Evolutionary conservation across 768 basidiomycete genomes (phyloP).

Genomic region (Termitomyces sp.): DNA sequence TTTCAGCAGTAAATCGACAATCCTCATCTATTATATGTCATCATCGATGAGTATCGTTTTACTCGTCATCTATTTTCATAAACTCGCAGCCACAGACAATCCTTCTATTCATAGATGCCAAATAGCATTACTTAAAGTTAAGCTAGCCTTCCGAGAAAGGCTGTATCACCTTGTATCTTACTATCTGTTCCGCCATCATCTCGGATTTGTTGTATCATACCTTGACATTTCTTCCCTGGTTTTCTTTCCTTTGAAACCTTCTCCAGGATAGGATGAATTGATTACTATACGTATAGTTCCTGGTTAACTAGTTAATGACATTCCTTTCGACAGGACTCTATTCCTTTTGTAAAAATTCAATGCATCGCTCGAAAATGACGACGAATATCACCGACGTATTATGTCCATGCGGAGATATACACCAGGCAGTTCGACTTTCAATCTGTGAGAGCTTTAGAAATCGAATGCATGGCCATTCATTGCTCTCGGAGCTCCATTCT

Average conservation of each 20-base stretch:
- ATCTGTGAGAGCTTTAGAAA: slow-evolving; percentile 1
- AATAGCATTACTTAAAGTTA: neutral
- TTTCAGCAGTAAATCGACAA: slow-evolving; percentile 1
- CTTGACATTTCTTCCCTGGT: neutral
- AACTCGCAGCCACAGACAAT: neutral
- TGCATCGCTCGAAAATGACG: neutral
- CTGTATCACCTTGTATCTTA: slow-evolving; percentile 5
- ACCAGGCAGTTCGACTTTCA: no score
- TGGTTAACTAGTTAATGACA: neutral
- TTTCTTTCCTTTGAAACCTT: neutral
- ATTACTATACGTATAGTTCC: slow-evolving; percentile 1
- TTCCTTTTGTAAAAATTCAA: neutral
- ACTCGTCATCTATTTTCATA: neutral
- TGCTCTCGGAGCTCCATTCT: slow-evolving; percentile 1
- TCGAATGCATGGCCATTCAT: slow-evolving; percentile 10
- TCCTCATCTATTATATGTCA: neutral
- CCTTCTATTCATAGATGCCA: neutral
- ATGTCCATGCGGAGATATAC: neutral
- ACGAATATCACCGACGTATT: neutral
- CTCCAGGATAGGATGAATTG: neutral
- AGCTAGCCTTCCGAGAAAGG: neutral
- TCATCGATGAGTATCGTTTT: neutral
- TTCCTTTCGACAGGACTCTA: neutral
- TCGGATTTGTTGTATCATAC: neutral
- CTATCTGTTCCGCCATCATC: neutral